A percentile compares a stretch with the other conserved stretches of the same genome.
Evolutionary conservation across 176 grass and related monocot species (phyloP).

Genomic region (Phoenix roebelenii): DNA sequence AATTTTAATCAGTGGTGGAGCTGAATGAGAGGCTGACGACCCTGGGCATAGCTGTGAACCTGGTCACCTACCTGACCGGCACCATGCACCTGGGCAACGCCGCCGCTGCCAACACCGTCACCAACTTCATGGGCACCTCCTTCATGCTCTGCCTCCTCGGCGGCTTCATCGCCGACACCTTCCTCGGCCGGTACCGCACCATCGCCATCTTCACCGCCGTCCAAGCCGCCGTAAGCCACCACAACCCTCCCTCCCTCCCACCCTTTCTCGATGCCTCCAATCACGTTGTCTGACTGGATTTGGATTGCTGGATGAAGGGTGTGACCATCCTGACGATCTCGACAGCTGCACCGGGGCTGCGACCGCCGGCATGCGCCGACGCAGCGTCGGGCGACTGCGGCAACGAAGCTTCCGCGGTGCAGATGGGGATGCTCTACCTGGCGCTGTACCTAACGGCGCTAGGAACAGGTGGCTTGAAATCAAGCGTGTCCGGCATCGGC

Average conservation of each 20-base stretch:
- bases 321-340: constrained; percentile 73
- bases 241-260: not conserved
- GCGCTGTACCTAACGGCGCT: constrained; percentile 80
- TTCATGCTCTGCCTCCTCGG: constrained; percentile 98
- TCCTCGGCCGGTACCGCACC: constrained; percentile 80
- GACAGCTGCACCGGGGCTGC: constrained; percentile 45
- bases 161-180: constrained; percentile 83
- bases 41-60: constrained; percentile 81
- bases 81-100: constrained; percentile 90
- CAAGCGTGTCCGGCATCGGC: constrained; percentile 84
- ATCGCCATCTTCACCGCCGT: constrained; percentile 82
- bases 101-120: constrained; percentile 66
- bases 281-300: not conserved
- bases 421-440: constrained; percentile 58
- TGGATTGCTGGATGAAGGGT: constrained; percentile 31
- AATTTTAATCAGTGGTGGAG: constrained; percentile 47
- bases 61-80: constrained; percentile 72
- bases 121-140: constrained; percentile 97
- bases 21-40: constrained; percentile 81
- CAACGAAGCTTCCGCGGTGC: constrained; percentile 25
- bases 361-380: constrained; percentile 33
- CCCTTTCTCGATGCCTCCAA: not conserved
- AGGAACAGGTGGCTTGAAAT: constrained; percentile 78
- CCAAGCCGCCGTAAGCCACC: constrained; percentile 50
- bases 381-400: constrained; percentile 5